Conservation (phyloP, 169 alveolate genomes). For the Theileria annulata region DNA sequence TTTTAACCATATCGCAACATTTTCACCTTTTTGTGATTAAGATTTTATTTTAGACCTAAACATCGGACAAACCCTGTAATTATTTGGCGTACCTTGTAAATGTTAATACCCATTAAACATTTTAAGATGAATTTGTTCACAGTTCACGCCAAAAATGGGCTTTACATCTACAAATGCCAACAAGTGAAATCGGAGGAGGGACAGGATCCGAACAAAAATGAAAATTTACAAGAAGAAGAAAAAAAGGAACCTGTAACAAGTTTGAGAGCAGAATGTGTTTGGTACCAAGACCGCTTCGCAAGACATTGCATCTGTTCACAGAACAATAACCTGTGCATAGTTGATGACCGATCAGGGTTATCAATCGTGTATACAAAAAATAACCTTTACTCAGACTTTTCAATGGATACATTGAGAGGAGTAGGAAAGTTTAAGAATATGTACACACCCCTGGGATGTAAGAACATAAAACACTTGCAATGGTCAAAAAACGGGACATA, state of each 20-base stretch:
- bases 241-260: constrained; percentile 12
- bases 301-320: constrained; percentile 51
- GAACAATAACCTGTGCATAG: constrained; percentile 53
- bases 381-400: constrained; percentile 17
- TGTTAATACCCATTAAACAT: no score
- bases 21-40: neutral
- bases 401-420: constrained; percentile 64
- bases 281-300: constrained; percentile 60
- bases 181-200: constrained; percentile 3
- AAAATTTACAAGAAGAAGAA: constrained; percentile 14
- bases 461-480: constrained; percentile 62
- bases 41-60: neutral
- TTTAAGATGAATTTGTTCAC: constrained; percentile 58
- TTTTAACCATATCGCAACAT: constrained; percentile 5
- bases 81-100: neutral
- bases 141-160: constrained; percentile 59
- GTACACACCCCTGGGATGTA: constrained; percentile 67
- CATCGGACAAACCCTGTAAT: neutral
- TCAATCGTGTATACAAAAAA: constrained; percentile 48
- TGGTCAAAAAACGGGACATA: constrained; percentile 66
- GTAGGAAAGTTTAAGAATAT: constrained; percentile 64
- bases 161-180: constrained; percentile 46
- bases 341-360: constrained; percentile 62
- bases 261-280: constrained; percentile 23
- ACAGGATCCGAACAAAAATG: constrained; percentile 8